Base-by-base conservation (phyloP, 805 yeast species). In the Blastobotrys muscicola region DNA sequence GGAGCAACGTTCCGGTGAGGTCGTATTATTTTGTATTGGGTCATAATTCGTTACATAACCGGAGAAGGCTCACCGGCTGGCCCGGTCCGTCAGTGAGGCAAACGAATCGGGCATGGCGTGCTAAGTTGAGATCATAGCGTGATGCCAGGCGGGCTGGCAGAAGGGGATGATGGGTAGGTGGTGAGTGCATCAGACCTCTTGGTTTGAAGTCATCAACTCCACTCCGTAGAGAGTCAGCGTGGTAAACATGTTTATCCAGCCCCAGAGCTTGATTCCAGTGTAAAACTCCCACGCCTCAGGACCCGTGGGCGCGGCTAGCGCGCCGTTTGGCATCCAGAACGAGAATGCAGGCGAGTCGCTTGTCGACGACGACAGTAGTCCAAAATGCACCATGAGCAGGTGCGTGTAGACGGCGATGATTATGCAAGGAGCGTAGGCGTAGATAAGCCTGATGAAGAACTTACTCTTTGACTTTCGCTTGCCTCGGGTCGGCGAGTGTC, bases 401-500 rank as follows among this genome's bases (percentile, higher is more conserved):
- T 92, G 95, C 2, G 97, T 86, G 65, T 92, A 92, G 47, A 92
- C 95, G 0, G 96, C 95, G 46, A 92, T 87, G 33, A 92, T 78
- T 46, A 92, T 80, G 62, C 96, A 85, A 2, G 97, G 97, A 32
- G 95, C 83, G 62, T 85, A 90, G 30, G 95, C 80, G 58, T 89
- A 87, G 29, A 87, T 72, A 6, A 20, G 26, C 26, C 26, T 20
- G 50, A 85, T 61, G 31, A 53, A 50, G 33, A 56, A 37, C 37
- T 48, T 38, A 33, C 48, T 43, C 46, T 51, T 31, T 34, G 49
- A 40, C 44, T 50, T 40, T 42, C 26, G 26, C 26, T 20, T 20
- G 6, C 26, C 26, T 20, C 26, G 26, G 20, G 39, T 20, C 26
- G 26, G 26, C 26, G 26, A 20, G 26, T 20, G 26, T 20, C 26